phyloP scores from a whole-genome alignment of 768 basidiomycete species.

The Xerocomellus chrysenteron region DNA sequence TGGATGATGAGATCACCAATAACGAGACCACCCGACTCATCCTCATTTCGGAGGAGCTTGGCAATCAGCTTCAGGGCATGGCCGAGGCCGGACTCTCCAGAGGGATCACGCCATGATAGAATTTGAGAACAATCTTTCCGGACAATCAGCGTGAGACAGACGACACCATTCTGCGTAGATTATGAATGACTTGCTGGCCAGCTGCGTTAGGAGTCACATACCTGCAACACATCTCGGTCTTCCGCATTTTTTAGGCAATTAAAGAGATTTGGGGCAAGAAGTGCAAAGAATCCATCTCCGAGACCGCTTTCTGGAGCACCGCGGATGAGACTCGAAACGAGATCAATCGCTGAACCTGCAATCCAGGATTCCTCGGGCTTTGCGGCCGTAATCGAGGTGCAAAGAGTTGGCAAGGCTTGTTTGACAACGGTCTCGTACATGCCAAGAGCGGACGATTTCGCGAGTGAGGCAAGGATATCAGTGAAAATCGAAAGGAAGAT shows the following conservation, averaged over 20 bases:
- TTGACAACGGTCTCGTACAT: conserved; percentile 75
- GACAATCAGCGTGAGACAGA: conserved; percentile 78
- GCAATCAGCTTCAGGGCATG: conserved; percentile 75
- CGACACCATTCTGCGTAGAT: conserved; percentile 68
- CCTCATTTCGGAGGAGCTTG: conserved; percentile 70
- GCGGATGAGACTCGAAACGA: conserved; percentile 68
- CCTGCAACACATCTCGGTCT: conserved; percentile 85
- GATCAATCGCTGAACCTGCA: conserved; percentile 77
- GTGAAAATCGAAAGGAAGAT: conserved; percentile 83
- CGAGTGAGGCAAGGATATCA: conserved; percentile 73
- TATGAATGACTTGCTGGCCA: background rate
- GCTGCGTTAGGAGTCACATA: conserved; percentile 23
- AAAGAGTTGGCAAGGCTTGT: conserved; percentile 71
- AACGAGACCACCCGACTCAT: conserved; percentile 90
- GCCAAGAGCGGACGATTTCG: conserved; percentile 54
- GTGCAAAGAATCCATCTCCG: conserved; percentile 77
- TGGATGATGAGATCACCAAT: conserved; percentile 96
- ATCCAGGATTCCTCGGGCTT: conserved; percentile 69
- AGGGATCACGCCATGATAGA: conserved; percentile 66
- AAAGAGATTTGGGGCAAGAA: conserved; percentile 76
- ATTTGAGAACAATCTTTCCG: conserved; percentile 87
- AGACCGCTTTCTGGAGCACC: conserved; percentile 64
- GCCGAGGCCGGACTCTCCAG: conserved; percentile 73
- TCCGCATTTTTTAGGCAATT: conserved; percentile 65
- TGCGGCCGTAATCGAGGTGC: conserved; percentile 57